These are phyloP conservation scores for Bipolaris sorokiniana DNA, from an alignment of 2,329 filamentous ascomycete genomes.

Conservation along the genomic window DNA sequence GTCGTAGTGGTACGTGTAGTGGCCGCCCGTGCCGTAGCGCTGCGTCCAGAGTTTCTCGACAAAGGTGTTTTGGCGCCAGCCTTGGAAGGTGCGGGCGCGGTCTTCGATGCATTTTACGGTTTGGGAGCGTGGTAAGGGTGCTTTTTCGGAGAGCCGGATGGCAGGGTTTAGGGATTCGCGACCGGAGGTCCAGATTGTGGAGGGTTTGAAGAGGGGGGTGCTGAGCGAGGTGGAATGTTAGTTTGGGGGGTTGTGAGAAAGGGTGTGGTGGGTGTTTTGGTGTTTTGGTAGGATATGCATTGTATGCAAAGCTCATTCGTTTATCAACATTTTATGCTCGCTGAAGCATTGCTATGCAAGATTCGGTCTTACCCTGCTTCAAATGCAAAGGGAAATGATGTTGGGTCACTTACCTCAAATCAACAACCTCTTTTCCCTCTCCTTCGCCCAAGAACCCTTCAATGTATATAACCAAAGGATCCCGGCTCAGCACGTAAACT, in stretches of 20 bases:
- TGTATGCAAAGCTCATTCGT: no score
- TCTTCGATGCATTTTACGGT: conserved; percentile 65
- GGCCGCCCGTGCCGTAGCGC: conserved; percentile 62
- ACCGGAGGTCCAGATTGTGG: conserved; percentile 60
- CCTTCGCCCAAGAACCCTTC: conserved; percentile 59
- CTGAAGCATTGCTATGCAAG: background rate
- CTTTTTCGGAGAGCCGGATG: conserved; percentile 62
- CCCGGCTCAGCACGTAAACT: conserved; percentile 58
- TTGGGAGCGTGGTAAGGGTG: conserved; percentile 47
- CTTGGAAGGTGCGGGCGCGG: conserved; percentile 64
- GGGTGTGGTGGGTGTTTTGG: background rate
- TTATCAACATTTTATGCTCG: background rate
- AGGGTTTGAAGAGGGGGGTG: conserved; percentile 58
- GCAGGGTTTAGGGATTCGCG: conserved; percentile 55
- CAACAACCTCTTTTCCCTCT: conserved; percentile 60
- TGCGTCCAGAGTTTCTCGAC: conserved; percentile 68
- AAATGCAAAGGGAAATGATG: background rate
- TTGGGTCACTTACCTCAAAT: conserved; percentile 55
- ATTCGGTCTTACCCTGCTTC: background rate
- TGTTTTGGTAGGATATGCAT: background rate
- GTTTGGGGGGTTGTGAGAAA: background rate
- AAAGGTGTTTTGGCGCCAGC: conserved; percentile 63
- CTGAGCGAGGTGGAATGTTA: conserved; percentile 31
- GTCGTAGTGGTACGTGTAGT: conserved; percentile 67
- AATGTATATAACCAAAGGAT: conserved; percentile 65